These are phyloP conservation scores for Mrakiaceae sp. DNA, from an alignment of 1,284 basidiomycete genomes.

Conservation along the genomic window DNA sequence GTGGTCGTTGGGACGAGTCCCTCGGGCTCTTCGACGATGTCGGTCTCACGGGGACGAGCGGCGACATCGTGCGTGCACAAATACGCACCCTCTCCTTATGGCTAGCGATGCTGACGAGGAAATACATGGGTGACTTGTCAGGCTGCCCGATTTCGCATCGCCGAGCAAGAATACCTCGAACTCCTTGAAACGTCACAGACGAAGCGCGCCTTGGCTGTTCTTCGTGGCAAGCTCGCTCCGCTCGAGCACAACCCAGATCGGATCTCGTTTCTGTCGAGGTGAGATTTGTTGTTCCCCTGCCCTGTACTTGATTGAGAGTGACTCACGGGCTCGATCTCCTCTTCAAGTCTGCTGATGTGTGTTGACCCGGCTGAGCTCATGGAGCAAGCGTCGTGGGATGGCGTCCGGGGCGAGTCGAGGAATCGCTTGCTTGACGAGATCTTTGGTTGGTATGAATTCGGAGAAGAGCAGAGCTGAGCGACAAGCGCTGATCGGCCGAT, in stretches of 20 bases:
- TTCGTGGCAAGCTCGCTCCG: slow-evolving; percentile 78
- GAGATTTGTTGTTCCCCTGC: slow-evolving; percentile 41
- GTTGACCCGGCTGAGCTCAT: too few relatives aligned
- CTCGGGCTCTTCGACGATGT: slow-evolving; percentile 57
- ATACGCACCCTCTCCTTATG: not conserved
- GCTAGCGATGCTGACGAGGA: not conserved
- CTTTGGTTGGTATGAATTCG: too few relatives aligned
- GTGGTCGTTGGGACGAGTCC: slow-evolving; percentile 74
- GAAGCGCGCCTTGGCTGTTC: slow-evolving; percentile 68
- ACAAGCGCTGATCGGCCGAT: too few relatives aligned
- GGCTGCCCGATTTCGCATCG: slow-evolving; percentile 76
- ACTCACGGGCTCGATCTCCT: too few relatives aligned
- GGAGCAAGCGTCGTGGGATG: too few relatives aligned
- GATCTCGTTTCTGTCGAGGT: slow-evolving; percentile 77
- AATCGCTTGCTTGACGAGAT: too few relatives aligned
- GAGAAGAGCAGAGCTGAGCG: too few relatives aligned
- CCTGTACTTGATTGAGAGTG: not conserved
- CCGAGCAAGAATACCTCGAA: slow-evolving; percentile 92
- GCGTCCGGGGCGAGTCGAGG: too few relatives aligned
- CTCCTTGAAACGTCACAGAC: slow-evolving; percentile 73
- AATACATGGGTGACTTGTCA: slow-evolving; percentile 29
- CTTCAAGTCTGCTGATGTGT: too few relatives aligned
- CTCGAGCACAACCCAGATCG: slow-evolving; percentile 62
- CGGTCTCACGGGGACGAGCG: slow-evolving; percentile 48
- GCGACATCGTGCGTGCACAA: slow-evolving; percentile 22